Conservation (phyloP, 768 basidiomycete genomes). For the Sporobolomyces roseus region DNA sequence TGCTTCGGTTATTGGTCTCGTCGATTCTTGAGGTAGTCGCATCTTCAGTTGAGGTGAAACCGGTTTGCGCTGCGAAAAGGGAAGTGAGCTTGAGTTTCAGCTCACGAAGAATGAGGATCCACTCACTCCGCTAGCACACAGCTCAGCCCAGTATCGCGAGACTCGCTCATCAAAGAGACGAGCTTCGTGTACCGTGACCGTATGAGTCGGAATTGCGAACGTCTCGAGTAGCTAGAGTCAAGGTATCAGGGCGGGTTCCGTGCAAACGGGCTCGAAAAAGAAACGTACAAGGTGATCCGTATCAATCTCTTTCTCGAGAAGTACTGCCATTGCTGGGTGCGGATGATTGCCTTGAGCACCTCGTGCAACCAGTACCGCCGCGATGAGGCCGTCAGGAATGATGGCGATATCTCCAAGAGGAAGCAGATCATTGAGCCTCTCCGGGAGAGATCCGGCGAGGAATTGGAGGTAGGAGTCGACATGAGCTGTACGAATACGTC, state of each 20-base stretch:
- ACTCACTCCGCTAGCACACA: not conserved
- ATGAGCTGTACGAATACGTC: not conserved
- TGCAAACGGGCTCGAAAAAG: not conserved
- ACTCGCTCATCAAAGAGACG: not conserved
- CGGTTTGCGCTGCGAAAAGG: too few relatives aligned
- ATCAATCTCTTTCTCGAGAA: not conserved
- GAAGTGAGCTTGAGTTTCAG: too few relatives aligned
- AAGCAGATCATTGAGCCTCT: not conserved
- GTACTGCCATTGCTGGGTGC: not conserved
- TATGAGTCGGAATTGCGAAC: not conserved
- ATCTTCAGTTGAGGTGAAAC: not conserved
- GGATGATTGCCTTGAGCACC: not conserved
- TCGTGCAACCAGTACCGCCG: too few relatives aligned
- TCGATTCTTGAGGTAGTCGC: not conserved
- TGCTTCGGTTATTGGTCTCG: not conserved
- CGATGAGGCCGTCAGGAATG: constrained; percentile 5
- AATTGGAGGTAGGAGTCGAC: not conserved
- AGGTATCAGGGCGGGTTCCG: too few relatives aligned
- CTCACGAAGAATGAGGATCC: not conserved
- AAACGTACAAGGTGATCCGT: not conserved
- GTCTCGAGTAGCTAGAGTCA: not conserved
- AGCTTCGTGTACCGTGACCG: not conserved
- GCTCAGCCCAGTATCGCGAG: not conserved
- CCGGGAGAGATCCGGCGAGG: not conserved
- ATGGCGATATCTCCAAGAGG: not conserved